Conservation (phyloP, 768 basidiomycete species). For the Coprinopsis strossmayeri region DNA sequence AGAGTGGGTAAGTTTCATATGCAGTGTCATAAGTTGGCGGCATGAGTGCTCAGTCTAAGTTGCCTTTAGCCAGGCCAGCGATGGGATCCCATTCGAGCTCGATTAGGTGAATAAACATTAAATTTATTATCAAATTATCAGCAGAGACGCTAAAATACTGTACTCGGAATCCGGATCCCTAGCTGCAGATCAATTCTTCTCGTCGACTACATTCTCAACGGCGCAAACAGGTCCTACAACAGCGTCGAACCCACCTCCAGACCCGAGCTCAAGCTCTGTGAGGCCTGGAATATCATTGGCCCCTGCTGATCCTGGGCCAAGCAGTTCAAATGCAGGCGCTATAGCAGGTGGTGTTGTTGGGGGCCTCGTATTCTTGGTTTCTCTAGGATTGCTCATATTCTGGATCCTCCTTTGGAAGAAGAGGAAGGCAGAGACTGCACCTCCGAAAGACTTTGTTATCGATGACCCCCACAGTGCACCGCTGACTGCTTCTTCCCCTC, state of each 20-base stretch:
- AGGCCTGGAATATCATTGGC: slow-evolving; percentile 6
- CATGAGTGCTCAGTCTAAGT: too few species aligned
- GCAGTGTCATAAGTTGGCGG: too few species aligned
- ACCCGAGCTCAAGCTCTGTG: too few species aligned
- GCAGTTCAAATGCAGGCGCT: slow-evolving; percentile 37
- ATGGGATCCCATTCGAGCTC: slow-evolving; percentile 31
- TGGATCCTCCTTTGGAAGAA: slow-evolving; percentile 32
- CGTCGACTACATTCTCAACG: neutral
- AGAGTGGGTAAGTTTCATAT: slow-evolving; percentile 23
- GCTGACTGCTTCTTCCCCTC: neutral
- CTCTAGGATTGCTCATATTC: slow-evolving; percentile 27
- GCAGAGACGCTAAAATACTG: too few species aligned
- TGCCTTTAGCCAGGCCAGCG: slow-evolving; percentile 25
- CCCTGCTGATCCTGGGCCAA: slow-evolving; percentile 10
- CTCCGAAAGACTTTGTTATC: neutral
- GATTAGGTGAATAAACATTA: slow-evolving; percentile 12
- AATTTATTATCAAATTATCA: neutral
- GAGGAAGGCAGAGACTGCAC: slow-evolving; percentile 11
- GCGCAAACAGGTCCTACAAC: neutral
- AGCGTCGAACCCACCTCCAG: neutral
- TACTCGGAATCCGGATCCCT: too few species aligned
- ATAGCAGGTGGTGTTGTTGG: slow-evolving; percentile 60
- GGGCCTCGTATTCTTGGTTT: slow-evolving; percentile 37
- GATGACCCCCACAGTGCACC: neutral
- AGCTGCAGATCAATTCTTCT: neutral